Conservation (phyloP, 768 basidiomycete genomes). For the Boletus tylopilopsis region DNA sequence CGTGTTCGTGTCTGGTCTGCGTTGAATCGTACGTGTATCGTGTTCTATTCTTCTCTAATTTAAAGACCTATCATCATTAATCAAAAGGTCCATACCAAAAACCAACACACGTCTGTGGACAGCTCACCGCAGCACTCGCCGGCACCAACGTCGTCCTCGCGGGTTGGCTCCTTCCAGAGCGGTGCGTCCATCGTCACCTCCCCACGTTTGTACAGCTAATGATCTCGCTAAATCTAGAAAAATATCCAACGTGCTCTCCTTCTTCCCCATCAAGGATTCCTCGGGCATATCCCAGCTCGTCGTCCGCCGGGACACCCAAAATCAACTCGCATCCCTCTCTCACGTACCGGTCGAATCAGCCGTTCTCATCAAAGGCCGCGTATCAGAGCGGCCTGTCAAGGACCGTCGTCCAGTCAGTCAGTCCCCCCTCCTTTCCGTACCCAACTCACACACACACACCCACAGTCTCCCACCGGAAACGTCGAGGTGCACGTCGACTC, state of each 20-base stretch:
- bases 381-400: slow-evolving; percentile 58
- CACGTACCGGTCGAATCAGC: slow-evolving; percentile 73
- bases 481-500: slow-evolving; percentile 76
- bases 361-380: slow-evolving; percentile 70
- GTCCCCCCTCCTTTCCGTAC: neutral
- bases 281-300: slow-evolving; percentile 78
- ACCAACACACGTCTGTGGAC: slow-evolving; percentile 63
- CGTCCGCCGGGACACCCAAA: slow-evolving; percentile 42
- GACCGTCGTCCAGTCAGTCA: slow-evolving; percentile 58
- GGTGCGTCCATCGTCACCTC: slow-evolving; percentile 43
- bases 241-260: slow-evolving; percentile 65
- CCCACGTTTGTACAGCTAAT: slow-evolving; percentile 35
- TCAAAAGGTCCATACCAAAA: slow-evolving; percentile 51
- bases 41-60: too few species aligned
- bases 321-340: slow-evolving; percentile 42
- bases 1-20: neutral
- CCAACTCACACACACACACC: slow-evolving; percentile 25
- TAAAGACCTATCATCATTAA: too few species aligned
- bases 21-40: too few species aligned
- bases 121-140: slow-evolving; percentile 48
- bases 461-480: slow-evolving; percentile 61
- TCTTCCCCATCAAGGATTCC: slow-evolving; percentile 83
- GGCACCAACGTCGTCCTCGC: slow-evolving; percentile 64
- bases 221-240: slow-evolving; percentile 48
- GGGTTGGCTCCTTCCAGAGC: slow-evolving; percentile 80